Percentiles rank a stretch among this genome's conserved stretches.
phyloP scores from a whole-genome alignment of 495 filamentous ascomycete genomes.

The Chaetomidium leptoderma region DNA sequence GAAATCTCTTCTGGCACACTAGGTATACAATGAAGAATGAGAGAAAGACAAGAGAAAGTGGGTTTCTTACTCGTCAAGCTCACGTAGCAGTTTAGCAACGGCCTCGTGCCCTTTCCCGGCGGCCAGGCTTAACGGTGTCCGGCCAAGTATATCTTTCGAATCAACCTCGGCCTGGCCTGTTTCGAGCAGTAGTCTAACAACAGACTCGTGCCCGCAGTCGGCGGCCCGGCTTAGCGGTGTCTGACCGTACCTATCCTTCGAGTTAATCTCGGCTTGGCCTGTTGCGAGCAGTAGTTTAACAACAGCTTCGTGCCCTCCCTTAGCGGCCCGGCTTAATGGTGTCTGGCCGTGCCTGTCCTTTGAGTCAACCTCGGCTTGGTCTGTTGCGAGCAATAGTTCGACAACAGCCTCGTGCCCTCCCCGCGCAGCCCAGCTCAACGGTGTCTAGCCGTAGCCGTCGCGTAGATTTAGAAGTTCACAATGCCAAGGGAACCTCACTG shows the following conservation, averaged over 20 bases:
- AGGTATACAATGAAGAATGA: too few relatives aligned
- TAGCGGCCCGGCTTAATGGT: slow-evolving; percentile 6
- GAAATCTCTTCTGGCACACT: too few relatives aligned
- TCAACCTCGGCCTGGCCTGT: neutral
- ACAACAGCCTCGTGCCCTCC: neutral
- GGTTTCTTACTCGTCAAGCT: too few relatives aligned
- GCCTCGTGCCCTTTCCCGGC: neutral
- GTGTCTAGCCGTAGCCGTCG: neutral
- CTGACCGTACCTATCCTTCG: neutral
- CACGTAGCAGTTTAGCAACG: neutral
- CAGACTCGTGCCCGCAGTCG: neutral
- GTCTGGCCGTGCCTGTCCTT: neutral
- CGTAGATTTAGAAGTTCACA: neutral
- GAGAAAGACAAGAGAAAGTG: too few relatives aligned
- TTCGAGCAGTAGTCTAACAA: neutral
- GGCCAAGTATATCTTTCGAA: neutral
- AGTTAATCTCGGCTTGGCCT: neutral
- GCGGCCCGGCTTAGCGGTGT: neutral
- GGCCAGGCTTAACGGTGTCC: neutral
- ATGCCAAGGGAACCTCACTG: too few relatives aligned
- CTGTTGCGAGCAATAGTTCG: slow-evolving; percentile 1
- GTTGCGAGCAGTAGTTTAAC: slow-evolving; percentile 1
- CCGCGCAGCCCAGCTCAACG: neutral
- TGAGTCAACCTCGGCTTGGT: slow-evolving; percentile 5
- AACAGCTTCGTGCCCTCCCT: neutral